Evolutionary conservation across 768 basidiomycete species (phyloP).

Genomic region (Termitomyces sp.): DNA sequence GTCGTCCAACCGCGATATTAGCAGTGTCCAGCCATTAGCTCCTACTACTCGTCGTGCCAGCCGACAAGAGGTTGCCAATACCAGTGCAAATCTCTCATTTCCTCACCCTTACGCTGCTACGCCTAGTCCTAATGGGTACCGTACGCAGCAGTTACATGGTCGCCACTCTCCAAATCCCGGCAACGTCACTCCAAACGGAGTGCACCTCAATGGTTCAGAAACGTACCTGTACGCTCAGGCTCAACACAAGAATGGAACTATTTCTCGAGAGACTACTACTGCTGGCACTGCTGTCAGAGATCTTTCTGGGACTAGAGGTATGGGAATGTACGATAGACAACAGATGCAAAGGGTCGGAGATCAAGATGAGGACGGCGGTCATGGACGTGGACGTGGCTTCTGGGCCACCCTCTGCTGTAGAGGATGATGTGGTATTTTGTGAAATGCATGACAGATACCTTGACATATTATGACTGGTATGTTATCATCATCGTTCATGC

Average conservation of each 20-base stretch:
- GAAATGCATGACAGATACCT: conserved; percentile 25
- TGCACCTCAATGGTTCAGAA: conserved; percentile 53
- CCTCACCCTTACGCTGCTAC: conserved; percentile 73
- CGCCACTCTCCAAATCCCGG: conserved; percentile 47
- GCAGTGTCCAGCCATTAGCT: conserved; percentile 62
- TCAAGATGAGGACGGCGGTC: conserved; percentile 60
- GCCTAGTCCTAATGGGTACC: conserved; percentile 52
- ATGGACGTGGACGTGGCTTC: conserved; percentile 56
- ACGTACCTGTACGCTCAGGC: conserved; percentile 61
- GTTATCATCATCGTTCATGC: background rate
- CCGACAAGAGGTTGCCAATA: conserved; percentile 41
- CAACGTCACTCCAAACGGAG: conserved; percentile 33
- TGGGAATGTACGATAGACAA: conserved; percentile 63
- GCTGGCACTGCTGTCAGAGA: conserved; percentile 32
- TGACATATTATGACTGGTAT: conserved; percentile 15
- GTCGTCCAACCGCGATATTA: conserved; percentile 45
- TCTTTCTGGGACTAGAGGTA: conserved; percentile 33
- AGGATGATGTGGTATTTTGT: conserved; percentile 31
- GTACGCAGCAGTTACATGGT: conserved; percentile 43
- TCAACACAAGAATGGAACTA: conserved; percentile 43
- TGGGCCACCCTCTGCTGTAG: conserved; percentile 67
- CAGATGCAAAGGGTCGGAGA: conserved; percentile 56
- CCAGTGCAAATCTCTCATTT: conserved; percentile 37
- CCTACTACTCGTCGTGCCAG: conserved; percentile 64
- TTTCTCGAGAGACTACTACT: conserved; percentile 48